Conservation (phyloP, 306 rosid species). For the Urtica urens region DNA sequence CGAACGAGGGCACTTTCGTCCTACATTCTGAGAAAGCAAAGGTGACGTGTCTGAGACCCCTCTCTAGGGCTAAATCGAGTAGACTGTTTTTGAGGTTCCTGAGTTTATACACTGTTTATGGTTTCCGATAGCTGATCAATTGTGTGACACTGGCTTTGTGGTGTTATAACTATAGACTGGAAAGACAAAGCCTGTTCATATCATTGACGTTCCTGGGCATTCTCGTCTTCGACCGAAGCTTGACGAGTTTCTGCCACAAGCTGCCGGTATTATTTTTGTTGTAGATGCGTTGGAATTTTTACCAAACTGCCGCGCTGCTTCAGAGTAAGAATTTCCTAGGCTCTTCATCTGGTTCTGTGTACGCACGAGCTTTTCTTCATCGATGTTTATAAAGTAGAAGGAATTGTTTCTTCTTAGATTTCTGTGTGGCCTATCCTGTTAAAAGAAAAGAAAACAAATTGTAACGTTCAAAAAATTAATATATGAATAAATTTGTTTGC, state of each 20-base stretch:
- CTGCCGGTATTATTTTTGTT: slow-evolving; percentile 73
- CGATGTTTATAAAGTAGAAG: no score
- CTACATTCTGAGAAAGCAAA: slow-evolving; percentile 61
- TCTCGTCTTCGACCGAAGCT: slow-evolving; percentile 84
- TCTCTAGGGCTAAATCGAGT: no score
- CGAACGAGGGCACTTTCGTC: slow-evolving; percentile 75
- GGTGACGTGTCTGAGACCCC: slow-evolving; percentile 26
- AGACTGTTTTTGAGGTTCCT: no score
- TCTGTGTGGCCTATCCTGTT: no score
- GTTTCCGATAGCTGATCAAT: no score
- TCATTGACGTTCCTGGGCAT: slow-evolving; percentile 94
- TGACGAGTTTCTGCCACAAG: slow-evolving; percentile 77
- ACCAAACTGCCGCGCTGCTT: slow-evolving; percentile 74
- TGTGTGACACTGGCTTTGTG: no score
- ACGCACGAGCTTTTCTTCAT: not conserved
- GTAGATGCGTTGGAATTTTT: slow-evolving; percentile 85
- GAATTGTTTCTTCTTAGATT: no score
- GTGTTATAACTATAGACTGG: slow-evolving; percentile 59
- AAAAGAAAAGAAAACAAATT: no score
- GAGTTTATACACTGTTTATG: no score
- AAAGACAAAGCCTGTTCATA: slow-evolving; percentile 65
- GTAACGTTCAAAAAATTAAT: no score
- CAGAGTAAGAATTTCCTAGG: slow-evolving; percentile 47
- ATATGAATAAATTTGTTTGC: no score
- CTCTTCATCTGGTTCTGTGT: not conserved